Conservation (phyloP, 169 alveolate genomes). For the Besnoitia besnoiti region DNA sequence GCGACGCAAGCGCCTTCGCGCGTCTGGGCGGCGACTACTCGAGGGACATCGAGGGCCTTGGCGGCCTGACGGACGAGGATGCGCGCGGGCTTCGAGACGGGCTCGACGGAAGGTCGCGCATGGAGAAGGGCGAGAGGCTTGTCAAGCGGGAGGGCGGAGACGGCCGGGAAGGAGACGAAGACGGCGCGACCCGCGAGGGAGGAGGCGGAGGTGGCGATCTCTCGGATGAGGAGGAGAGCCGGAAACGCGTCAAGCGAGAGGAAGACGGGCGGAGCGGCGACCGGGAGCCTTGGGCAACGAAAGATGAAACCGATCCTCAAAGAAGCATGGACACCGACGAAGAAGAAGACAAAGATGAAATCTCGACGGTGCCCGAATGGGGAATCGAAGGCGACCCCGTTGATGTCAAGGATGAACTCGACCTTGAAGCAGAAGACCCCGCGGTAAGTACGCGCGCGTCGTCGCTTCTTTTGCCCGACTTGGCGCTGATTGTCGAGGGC, state of each 20-base stretch:
- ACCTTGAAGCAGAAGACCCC: not conserved
- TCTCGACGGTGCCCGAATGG: conserved; percentile 10
- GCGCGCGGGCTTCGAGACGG: no score
- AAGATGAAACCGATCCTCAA: not conserved
- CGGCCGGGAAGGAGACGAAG: not conserved
- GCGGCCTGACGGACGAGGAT: not conserved
- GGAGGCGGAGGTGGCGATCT: not conserved
- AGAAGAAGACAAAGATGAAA: not conserved
- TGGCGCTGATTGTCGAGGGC: not conserved
- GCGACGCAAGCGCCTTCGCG: not conserved
- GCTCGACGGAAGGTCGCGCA: no score
- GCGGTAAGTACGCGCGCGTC: not conserved
- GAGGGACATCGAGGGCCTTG: not conserved
- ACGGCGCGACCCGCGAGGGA: not conserved
- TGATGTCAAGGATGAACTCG: conserved; percentile 33
- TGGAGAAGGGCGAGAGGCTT: not conserved
- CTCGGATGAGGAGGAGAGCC: not conserved
- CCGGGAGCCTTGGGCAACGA: not conserved
- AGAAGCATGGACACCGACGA: not conserved
- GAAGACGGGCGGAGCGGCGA: conserved; percentile 18
- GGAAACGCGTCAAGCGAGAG: not conserved
- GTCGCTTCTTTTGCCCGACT: not conserved
- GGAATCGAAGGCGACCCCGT: conserved; percentile 27
- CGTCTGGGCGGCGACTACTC: not conserved
- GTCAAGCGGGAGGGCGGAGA: not conserved